Conservation (phyloP, 345 rosid genomes). For the Eucalyptus regnans region DNA sequence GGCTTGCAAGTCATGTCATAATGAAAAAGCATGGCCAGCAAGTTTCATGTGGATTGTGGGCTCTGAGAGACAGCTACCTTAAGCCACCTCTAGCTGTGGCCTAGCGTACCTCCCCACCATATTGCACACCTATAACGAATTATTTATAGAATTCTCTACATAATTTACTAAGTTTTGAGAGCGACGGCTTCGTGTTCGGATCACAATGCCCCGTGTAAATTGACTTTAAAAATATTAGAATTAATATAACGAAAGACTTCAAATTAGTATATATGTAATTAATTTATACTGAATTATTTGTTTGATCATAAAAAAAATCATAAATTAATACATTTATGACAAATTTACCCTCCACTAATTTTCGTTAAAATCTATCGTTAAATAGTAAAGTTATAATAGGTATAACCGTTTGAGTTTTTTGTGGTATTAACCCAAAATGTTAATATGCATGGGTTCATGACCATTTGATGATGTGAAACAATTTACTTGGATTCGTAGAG, state of each 20-base stretch:
- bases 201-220: not conserved
- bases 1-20: not conserved
- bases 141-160: not conserved
- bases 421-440: not conserved
- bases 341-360: accelerated
- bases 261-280: no score
- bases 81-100: not conserved
- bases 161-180: not conserved
- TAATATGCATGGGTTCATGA: not conserved
- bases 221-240: not conserved
- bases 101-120: not conserved
- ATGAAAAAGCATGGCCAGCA: not conserved
- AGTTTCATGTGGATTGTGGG: not conserved
- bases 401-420: not conserved
- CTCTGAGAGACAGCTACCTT: not conserved
- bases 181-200: not conserved
- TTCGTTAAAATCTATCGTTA: no score
- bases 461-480: not conserved
- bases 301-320: not conserved
- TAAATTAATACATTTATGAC: accelerated
- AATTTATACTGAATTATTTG: no score
- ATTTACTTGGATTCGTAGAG: not conserved
- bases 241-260: not conserved
- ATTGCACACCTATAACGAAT: not conserved
- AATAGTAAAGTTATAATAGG: no score